Percentiles rank a stretch among this genome's conserved stretches.
Conservation (phyloP, 2,329 filamentous ascomycete species). For the Ophiosphaerella herpotricha region DNA sequence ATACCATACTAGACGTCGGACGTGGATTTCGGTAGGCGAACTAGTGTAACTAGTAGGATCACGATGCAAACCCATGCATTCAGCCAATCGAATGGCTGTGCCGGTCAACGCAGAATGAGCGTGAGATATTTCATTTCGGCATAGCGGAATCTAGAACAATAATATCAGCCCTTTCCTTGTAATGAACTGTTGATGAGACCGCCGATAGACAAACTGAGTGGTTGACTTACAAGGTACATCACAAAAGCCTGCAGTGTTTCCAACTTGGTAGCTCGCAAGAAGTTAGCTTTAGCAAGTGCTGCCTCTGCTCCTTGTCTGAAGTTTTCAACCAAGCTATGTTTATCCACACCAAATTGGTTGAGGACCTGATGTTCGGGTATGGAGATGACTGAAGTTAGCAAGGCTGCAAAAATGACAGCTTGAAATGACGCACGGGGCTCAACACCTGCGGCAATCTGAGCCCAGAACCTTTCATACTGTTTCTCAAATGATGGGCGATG, state of each 20-base stretch:
- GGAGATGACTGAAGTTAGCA: slow-evolving; percentile 72
- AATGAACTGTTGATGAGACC: not conserved
- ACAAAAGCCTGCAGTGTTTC: slow-evolving; percentile 78
- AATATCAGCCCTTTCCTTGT: slow-evolving; percentile 3
- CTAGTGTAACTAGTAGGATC: slow-evolving; percentile 71
- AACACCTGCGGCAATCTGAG: slow-evolving; percentile 60
- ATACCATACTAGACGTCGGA: slow-evolving; percentile 75
- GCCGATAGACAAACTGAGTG: not conserved
- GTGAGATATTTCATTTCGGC: slow-evolving; percentile 71
- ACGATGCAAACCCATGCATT: slow-evolving; percentile 77
- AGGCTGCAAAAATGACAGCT: slow-evolving; percentile 69
- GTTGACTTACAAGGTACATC: slow-evolving; percentile 68
- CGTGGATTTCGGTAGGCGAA: slow-evolving; percentile 69
- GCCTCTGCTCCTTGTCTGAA: slow-evolving; percentile 64
- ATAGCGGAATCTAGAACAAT: slow-evolving; percentile 65
- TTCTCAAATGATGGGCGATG: slow-evolving; percentile 70
- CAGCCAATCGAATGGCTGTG: slow-evolving; percentile 72
- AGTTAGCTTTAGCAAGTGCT: slow-evolving; percentile 70
- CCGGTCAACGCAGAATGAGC: slow-evolving; percentile 74
- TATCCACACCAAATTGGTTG: slow-evolving; percentile 61
- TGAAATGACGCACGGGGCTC: slow-evolving; percentile 69
- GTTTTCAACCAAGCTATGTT: slow-evolving; percentile 62
- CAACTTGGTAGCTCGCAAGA: slow-evolving; percentile 71
- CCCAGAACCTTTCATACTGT: slow-evolving; percentile 70
- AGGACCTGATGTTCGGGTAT: slow-evolving; percentile 61